These are phyloP conservation scores for Bigelowiella natans DNA, from an alignment of 78 protist species.

Conservation along the genomic window DNA sequence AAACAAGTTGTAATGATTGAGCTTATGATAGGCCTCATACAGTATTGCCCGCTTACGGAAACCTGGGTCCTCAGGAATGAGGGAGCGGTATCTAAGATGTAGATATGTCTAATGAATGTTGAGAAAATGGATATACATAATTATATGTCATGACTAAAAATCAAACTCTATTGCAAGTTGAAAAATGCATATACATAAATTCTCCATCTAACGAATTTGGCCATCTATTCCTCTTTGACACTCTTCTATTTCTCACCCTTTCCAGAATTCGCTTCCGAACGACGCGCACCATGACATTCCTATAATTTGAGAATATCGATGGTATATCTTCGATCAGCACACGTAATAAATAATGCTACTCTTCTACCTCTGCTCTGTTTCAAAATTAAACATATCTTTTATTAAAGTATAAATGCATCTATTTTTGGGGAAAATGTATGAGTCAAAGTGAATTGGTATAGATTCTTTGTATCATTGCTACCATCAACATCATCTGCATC, in stretches of 20 bases:
- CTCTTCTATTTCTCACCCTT: neutral
- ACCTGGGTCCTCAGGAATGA: neutral
- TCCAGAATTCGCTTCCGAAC: neutral
- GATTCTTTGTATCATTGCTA: too few relatives aligned
- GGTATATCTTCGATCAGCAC: too few relatives aligned
- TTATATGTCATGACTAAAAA: neutral
- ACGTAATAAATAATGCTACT: too few relatives aligned
- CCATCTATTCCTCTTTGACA: too few relatives aligned
- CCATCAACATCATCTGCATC: too few relatives aligned
- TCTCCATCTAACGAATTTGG: too few relatives aligned
- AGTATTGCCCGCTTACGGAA: neutral
- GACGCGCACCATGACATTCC: neutral
- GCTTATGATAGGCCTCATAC: slow-evolving; percentile 26
- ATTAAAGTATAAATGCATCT: too few relatives aligned
- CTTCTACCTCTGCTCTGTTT: too few relatives aligned
- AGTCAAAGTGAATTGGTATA: too few relatives aligned
- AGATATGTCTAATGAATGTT: neutral
- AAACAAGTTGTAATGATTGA: slow-evolving; percentile 35
- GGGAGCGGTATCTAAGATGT: neutral
- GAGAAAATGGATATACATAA: neutral
- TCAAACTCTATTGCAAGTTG: neutral
- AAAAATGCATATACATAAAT: neutral
- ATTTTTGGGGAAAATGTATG: too few relatives aligned
- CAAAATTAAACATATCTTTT: too few relatives aligned
- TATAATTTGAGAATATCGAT: too few relatives aligned